phyloP scores from a whole-genome alignment of 768 basidiomycete genomes.

The Ramaria sp. region DNA sequence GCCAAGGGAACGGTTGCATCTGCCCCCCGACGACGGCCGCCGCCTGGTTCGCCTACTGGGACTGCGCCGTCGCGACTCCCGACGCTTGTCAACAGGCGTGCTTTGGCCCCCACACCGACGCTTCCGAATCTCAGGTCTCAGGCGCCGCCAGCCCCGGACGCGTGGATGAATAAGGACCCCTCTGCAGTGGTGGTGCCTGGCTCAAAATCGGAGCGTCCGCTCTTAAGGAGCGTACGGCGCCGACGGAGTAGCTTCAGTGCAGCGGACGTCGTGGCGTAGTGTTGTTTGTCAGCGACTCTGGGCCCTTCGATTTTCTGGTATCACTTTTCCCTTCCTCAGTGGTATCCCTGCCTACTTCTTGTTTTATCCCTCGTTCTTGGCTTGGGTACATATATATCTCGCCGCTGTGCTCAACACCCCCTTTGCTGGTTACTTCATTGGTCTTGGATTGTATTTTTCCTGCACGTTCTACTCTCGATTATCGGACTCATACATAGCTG shows the following conservation, averaged over 20 bases:
- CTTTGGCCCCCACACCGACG: constrained; percentile 12
- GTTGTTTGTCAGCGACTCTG: constrained; percentile 12
- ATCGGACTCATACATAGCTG: not conserved
- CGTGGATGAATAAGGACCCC: constrained; percentile 63
- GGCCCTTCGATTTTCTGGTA: not conserved
- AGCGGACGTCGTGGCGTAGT: constrained; percentile 69
- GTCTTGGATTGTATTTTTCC: constrained; percentile 4
- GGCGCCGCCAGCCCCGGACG: constrained; percentile 29
- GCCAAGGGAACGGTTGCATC: constrained; percentile 39
- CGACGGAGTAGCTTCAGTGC: constrained; percentile 82
- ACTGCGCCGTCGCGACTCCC: constrained; percentile 72
- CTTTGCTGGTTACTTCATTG: not conserved
- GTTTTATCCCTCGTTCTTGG: not conserved
- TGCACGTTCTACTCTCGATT: not conserved
- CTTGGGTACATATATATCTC: constrained; percentile 1
- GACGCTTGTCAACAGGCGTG: constrained; percentile 52
- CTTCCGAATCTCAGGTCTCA: constrained; percentile 4
- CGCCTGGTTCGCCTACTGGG: constrained; percentile 38
- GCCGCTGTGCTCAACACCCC: constrained; percentile 3
- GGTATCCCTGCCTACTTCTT: not conserved
- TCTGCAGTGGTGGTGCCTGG: constrained; percentile 62
- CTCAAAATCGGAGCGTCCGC: constrained; percentile 64
- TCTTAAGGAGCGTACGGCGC: constrained; percentile 60
- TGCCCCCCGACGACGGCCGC: constrained; percentile 24
- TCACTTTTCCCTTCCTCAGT: not conserved